These are phyloP conservation scores for Boletus barrowsii DNA, from an alignment of 768 basidiomycete genomes.

Conservation along the genomic window DNA sequence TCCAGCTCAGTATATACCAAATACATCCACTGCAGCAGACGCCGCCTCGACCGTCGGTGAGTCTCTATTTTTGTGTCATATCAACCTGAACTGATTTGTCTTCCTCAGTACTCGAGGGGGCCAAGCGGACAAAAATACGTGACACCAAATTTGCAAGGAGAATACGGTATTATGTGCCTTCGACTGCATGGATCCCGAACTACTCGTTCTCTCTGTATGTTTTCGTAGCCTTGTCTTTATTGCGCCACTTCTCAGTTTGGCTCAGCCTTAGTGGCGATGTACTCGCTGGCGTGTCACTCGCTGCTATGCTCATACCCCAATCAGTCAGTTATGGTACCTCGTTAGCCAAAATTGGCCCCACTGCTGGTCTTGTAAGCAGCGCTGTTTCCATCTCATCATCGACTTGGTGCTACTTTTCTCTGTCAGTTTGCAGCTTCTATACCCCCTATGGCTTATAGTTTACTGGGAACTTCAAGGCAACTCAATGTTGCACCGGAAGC, in stretches of 20 bases:
- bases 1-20: conserved; percentile 18
- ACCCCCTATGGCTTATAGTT: conserved; percentile 83
- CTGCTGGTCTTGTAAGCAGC: conserved; percentile 72
- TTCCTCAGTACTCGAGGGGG: conserved; percentile 8
- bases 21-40: conserved; percentile 12
- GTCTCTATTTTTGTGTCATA: neutral
- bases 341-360: conserved; percentile 79
- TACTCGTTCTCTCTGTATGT: conserved; percentile 69
- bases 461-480: conserved; percentile 83
- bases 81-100: neutral
- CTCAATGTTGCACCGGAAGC: conserved; percentile 89
- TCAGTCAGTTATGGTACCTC: conserved; percentile 91
- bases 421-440: conserved; percentile 78
- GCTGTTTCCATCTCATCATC: neutral
- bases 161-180: conserved; percentile 75
- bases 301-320: conserved; percentile 80
- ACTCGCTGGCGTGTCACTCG: conserved; percentile 84
- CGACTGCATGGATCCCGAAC: conserved; percentile 73
- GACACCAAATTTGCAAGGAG: conserved; percentile 42
- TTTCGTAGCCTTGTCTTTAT: neutral
- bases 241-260: neutral
- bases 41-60: conserved; percentile 20
- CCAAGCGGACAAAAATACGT: conserved; percentile 15
- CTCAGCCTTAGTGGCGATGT: conserved; percentile 63
- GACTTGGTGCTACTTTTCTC: neutral